phyloP scores from a whole-genome alignment of 2,329 filamentous ascomycete species.

The Hypoxylon sp. region DNA sequence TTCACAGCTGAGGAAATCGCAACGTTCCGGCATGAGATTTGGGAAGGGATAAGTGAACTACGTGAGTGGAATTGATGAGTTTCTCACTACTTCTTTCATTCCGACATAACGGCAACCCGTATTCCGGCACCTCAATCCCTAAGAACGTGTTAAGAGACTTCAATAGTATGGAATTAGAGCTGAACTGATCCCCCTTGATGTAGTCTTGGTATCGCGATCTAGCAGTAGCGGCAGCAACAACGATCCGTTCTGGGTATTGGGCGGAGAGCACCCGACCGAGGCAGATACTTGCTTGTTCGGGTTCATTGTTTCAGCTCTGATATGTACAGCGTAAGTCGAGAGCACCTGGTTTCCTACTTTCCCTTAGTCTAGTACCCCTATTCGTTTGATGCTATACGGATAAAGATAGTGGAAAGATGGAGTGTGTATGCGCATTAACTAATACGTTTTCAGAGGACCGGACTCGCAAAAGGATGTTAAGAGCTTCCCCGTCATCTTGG shows the following conservation, averaged over 20 bases:
- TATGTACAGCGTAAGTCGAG: conserved; percentile 68
- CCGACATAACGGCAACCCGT: neutral
- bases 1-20: conserved; percentile 66
- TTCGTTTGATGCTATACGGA: neutral
- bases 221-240: conserved; percentile 38
- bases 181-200: neutral
- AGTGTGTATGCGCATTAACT: conserved; percentile 36
- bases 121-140: neutral
- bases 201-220: conserved; percentile 51
- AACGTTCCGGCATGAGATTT: conserved; percentile 64
- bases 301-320: conserved; percentile 67
- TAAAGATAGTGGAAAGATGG: neutral
- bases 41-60: conserved; percentile 67
- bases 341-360: neutral
- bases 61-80: conserved; percentile 25
- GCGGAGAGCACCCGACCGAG: conserved; percentile 67
- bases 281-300: conserved; percentile 71
- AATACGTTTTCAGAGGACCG: conserved; percentile 58
- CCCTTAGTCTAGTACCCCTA: neutral
- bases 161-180: neutral
- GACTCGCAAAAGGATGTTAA: conserved; percentile 62
- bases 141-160: neutral
- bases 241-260: conserved; percentile 70
- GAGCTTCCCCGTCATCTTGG: conserved; percentile 63
- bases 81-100: neutral